Conservation (phyloP, 257 asterid genomes). For the Scutellaria minor region DNA sequence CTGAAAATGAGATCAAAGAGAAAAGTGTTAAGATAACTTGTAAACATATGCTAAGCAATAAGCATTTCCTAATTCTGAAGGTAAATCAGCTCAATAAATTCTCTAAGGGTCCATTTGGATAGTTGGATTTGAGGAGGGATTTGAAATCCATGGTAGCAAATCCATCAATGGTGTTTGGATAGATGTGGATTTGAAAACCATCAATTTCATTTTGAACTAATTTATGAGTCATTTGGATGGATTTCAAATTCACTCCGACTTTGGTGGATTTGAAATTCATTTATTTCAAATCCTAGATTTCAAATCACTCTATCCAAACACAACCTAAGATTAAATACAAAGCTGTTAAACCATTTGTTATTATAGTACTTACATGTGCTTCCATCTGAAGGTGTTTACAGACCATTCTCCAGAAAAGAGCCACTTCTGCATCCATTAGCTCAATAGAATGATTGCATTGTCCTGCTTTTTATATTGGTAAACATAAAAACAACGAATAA, state of each 20-base stretch:
- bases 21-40: background rate
- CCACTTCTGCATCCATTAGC: slow-evolving; percentile 87
- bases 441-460: slow-evolving; percentile 47
- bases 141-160: too few relatives aligned
- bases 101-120: background rate
- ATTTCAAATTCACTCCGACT: too few relatives aligned
- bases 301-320: too few relatives aligned
- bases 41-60: slow-evolving; percentile 5
- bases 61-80: slow-evolving; percentile 9
- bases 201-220: too few relatives aligned
- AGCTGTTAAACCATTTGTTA: slow-evolving; percentile 11
- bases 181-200: too few relatives aligned
- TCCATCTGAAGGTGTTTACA: slow-evolving; percentile 75
- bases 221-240: too few relatives aligned
- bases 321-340: background rate
- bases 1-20: background rate
- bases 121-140: too few relatives aligned
- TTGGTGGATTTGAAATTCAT: too few relatives aligned
- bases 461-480: slow-evolving; percentile 48
- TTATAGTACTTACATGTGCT: slow-evolving; percentile 73
- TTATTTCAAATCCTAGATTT: too few relatives aligned
- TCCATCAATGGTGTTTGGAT: too few relatives aligned
- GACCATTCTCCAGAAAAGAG: slow-evolving; percentile 87
- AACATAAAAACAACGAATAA: background rate
- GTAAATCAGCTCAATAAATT: background rate